phyloP scores from a whole-genome alignment of 73 alveolate species.

The Paramecium biaurelia region DNA sequence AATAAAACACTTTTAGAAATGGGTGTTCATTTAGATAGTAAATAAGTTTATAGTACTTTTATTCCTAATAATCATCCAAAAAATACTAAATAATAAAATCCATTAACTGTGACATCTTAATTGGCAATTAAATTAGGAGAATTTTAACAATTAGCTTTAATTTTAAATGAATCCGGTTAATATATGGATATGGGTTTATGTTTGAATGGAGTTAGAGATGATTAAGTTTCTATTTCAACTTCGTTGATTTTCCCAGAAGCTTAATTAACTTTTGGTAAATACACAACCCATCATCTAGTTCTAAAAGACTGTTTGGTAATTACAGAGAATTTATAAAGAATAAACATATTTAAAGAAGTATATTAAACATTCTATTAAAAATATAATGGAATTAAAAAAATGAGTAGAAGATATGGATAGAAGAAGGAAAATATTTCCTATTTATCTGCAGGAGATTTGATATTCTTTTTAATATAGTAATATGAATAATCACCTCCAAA shows the following conservation, averaged over 20 bases:
- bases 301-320: background rate
- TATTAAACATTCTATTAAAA: background rate
- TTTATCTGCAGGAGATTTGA: background rate
- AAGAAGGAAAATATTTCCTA: background rate
- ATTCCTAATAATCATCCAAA: slow-evolving; percentile 30
- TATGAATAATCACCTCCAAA: background rate
- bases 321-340: background rate
- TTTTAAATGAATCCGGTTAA: slow-evolving; percentile 4
- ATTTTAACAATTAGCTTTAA: slow-evolving; percentile 7
- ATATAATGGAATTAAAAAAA: background rate
- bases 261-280: slow-evolving; percentile 5
- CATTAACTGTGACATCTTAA: slow-evolving; percentile 10
- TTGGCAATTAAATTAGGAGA: slow-evolving; percentile 9
- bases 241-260: slow-evolving; percentile 31
- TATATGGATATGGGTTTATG: slow-evolving; percentile 35
- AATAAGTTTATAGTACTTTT: background rate
- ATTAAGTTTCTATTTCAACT: slow-evolving; percentile 7
- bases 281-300: background rate
- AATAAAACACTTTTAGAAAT: background rate
- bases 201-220: slow-evolving; percentile 1
- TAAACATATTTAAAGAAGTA: background rate
- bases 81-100: background rate
- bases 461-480: background rate
- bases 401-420: background rate
- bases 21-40: background rate